phyloP scores from a whole-genome alignment of 345 rosid genomes.

The Acer negundo region DNA sequence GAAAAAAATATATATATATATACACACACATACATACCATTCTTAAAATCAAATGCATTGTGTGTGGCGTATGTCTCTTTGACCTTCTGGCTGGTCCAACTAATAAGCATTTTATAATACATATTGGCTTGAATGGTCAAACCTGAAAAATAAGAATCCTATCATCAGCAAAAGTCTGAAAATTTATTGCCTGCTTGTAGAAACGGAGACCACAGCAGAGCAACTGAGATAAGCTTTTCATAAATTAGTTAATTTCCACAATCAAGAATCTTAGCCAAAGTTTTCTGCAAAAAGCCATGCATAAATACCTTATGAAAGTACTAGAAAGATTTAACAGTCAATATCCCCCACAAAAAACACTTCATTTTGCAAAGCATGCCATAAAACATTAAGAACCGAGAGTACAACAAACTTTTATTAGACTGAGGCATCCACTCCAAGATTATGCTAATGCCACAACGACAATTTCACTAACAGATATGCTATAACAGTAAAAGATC shows the following conservation, averaged over 20 bases:
- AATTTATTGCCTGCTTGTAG: neutral
- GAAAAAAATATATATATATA: neutral
- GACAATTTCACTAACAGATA: neutral
- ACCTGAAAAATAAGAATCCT: constrained; percentile 51
- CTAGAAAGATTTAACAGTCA: neutral
- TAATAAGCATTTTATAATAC: constrained; percentile 95
- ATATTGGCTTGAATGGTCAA: constrained; percentile 96
- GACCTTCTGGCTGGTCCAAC: constrained; percentile 96
- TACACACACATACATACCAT: constrained; percentile 45
- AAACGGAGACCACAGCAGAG: neutral
- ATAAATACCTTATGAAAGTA: neutral
- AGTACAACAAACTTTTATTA: neutral
- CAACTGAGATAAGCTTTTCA: neutral
- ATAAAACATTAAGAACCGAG: neutral
- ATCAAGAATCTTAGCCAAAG: neutral
- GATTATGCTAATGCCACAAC: neutral
- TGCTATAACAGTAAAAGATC: neutral
- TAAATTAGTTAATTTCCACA: neutral
- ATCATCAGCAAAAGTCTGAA: constrained; percentile 12
- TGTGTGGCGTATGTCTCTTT: constrained; percentile 66
- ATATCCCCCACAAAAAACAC: neutral
- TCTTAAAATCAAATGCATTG: constrained; percentile 89
- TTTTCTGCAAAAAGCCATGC: neutral
- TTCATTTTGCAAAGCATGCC: neutral
- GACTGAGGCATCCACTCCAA: neutral